A percentile compares a stretch with the other conserved stretches of the same genome.
These are phyloP conservation scores for Penicillium occitanis DNA, from an alignment of 2,329 filamentous ascomycete genomes.

Conservation along the genomic window DNA sequence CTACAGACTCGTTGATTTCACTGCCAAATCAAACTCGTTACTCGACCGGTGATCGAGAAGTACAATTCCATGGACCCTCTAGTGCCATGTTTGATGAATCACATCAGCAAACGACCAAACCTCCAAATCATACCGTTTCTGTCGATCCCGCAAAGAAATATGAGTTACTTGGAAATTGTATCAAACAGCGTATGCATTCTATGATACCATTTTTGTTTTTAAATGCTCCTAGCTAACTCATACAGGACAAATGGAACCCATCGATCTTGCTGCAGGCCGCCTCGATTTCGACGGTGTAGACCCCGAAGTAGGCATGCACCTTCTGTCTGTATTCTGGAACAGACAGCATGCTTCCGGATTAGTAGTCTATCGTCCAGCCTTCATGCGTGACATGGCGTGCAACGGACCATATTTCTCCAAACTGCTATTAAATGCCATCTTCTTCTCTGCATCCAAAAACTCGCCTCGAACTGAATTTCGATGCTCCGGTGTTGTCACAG, in stretches of 20 bases:
- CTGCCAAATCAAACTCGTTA: constrained; percentile 15
- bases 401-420: constrained; percentile 22
- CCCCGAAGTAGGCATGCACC: constrained; percentile 53
- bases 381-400: constrained; percentile 54
- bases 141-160: constrained; percentile 5
- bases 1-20: not conserved
- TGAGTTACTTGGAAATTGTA: constrained; percentile 28
- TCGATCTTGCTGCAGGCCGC: constrained; percentile 48
- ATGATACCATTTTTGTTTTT: no score
- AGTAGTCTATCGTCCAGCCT: constrained; percentile 54
- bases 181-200: constrained; percentile 26
- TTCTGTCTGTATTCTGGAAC: constrained; percentile 56
- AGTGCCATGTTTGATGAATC: constrained; percentile 21
- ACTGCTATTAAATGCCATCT: constrained; percentile 17
- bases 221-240: not conserved
- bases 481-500: not conserved
- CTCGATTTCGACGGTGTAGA: constrained; percentile 59
- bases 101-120: not conserved
- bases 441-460: constrained; percentile 15
- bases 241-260: constrained; percentile 51
- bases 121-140: not conserved
- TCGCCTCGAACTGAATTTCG: constrained; percentile 8
- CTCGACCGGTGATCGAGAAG: constrained; percentile 19
- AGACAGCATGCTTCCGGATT: constrained; percentile 52
- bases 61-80: constrained; percentile 19